These are phyloP conservation scores for Linum lewisii DNA, from an alignment of 345 rosid genomes.

Conservation along the genomic window DNA sequence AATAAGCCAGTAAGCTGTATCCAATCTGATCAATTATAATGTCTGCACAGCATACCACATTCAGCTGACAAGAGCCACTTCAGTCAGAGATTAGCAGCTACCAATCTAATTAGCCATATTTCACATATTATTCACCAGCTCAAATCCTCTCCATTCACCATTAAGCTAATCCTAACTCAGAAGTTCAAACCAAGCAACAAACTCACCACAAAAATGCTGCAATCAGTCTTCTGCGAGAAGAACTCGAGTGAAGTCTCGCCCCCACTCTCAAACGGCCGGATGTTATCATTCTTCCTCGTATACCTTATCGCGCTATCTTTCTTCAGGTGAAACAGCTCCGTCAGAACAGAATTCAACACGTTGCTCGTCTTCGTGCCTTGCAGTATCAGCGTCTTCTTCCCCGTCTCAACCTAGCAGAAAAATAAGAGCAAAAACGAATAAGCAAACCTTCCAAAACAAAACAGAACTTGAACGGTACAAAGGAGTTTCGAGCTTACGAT, in stretches of 20 bases:
- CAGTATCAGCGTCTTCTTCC: conserved; percentile 87
- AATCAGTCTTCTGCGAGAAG: conserved; percentile 86
- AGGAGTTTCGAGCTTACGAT: conserved; percentile 30
- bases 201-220: conserved; percentile 82
- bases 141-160: neutral
- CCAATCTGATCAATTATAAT: neutral
- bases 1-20: too few species aligned
- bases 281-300: conserved; percentile 82
- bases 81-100: neutral
- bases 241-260: conserved; percentile 91
- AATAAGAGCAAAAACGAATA: neutral
- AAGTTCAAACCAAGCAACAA: neutral
- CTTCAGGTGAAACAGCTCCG: conserved; percentile 66
- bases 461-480: neutral
- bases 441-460: neutral
- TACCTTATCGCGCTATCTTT: conserved; percentile 59
- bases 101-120: neutral
- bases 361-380: conserved; percentile 84
- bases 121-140: neutral
- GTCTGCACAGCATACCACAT: neutral
- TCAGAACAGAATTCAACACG: conserved; percentile 50
- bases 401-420: conserved; percentile 58
- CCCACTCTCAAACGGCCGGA: conserved; percentile 87
- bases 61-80: neutral
- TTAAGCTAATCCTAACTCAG: neutral